Evolutionary conservation across 2,329 filamentous ascomycete genomes (phyloP), one percentile per base, ranked within the genome.

Genomic region (Pyrenophora tritici-repentis): DNA sequence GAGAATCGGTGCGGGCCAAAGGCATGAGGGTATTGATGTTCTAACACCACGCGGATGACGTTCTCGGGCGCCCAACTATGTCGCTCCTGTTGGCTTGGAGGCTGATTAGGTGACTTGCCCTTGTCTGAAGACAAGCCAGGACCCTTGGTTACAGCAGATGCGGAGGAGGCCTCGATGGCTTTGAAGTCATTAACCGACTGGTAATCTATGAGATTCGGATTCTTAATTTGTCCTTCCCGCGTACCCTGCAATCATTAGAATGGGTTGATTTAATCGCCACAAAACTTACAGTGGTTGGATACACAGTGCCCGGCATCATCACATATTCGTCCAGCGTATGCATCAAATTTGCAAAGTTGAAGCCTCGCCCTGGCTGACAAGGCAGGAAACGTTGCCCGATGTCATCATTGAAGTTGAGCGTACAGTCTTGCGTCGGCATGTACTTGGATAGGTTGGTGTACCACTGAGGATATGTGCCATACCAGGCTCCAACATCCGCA

Each of bases 311-410:
- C 5, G 77, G 76, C 72, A 79, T 73, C 31, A 66, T 68, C 2
- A 78, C 76, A 48, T 78, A 79, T 17, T 78, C 72, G 37, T 79
- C 76, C 33, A 79, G 71, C 4, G 65, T 33, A 34, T 59, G 60
- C 32, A 70, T 71, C 22, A 79, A 42, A 9, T 68, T 67, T 3
- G 76, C 76, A 59, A 79, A 80, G 49, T 79, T 80, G 62, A 78
- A 80, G 0, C 77, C 76, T 26, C 62, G 66, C 4, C 54, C 61
- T 2, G 63, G 58, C 13, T 66, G 60, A 1, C 61, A 55, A 4
- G 76, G 75, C 31, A 72, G 62, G 49, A 80, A 79, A 5, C 70
- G 65, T 53, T 80, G 78, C 1, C 78, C 78, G 22, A 79, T 64
- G 38, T 79, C 72, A 8, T 59, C 56, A 22, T 74, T 65, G 31